Conservation (phyloP, 179 eudicot genomes). For the Spergularia azorica region DNA sequence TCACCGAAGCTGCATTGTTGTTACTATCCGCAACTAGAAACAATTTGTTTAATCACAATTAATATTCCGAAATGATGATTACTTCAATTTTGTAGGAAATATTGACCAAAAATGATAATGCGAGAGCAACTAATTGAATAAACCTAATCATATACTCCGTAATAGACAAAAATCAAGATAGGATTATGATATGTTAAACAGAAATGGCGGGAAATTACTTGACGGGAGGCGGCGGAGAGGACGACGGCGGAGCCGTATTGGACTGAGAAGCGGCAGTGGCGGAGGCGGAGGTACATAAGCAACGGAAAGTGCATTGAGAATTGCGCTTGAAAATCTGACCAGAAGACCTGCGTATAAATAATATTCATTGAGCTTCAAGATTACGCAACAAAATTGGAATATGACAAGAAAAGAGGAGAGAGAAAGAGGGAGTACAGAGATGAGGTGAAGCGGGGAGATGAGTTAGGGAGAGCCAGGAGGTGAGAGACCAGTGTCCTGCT, state of each 20-base stretch:
- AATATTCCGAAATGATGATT: too few species aligned
- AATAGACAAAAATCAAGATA: too few species aligned
- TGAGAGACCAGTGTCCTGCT: slow-evolving; percentile 59
- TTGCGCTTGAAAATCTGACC: slow-evolving; percentile 14
- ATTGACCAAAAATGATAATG: too few species aligned
- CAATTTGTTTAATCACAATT: too few species aligned
- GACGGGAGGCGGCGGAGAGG: not conserved
- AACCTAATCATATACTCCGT: too few species aligned
- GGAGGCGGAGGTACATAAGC: slow-evolving; percentile 14
- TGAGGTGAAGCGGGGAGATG: slow-evolving; percentile 45
- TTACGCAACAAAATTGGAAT: not conserved
- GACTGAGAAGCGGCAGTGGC: slow-evolving; percentile 11
- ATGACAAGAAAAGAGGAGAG: not conserved
- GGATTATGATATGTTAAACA: too few species aligned
- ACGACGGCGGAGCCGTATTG: not conserved
- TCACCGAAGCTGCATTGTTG: too few species aligned
- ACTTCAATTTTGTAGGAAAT: too few species aligned
- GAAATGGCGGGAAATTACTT: slow-evolving; percentile 14
- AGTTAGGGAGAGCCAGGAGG: slow-evolving; percentile 42
- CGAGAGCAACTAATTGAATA: too few species aligned
- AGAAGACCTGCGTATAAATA: not conserved
- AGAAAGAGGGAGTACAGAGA: slow-evolving; percentile 39
- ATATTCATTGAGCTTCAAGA: slow-evolving; percentile 1
- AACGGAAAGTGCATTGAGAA: slow-evolving; percentile 22
- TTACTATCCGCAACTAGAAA: too few species aligned